Evolutionary conservation across 2,329 filamentous ascomycete species (phyloP), one percentile per base, ranked within the genome.

Genomic region (Exophiala sideris): DNA sequence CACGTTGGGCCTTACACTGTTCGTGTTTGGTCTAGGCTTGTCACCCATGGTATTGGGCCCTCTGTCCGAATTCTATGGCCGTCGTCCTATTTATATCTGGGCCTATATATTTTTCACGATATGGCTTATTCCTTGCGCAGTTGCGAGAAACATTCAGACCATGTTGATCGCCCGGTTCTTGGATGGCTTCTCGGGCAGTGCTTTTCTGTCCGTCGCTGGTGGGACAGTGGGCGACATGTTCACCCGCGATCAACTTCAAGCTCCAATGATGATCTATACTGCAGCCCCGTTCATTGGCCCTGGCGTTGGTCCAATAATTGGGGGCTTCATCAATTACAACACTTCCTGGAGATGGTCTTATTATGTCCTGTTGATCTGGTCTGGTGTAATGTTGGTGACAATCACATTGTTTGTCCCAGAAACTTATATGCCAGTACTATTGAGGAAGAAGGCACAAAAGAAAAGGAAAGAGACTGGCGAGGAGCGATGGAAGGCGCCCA

Each of bases 141-240:
- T 91, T 16, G 87, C 88, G n/a, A 75, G 77, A 50, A 95, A 95
- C 65, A 87, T 91, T n/a, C 73, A 83, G 61, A 94, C 89, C 4
- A 83, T 95, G 76, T 73, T 96, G 48, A 74, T 95, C 11, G 79
- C 80, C 12, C 83, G 91, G 5, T 96, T 96, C 68, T 79, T 96
- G 57, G 70, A 69, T 58, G 73, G 73, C 9, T 54, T 76, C 14
- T 66, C 71, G 20, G 73, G 73, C 18, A 84, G 80, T 58, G 81
- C 84, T 2, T 87, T 87, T 60, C 68, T 88, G 54, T 81, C 81
- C 47, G 88, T 94, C 0, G 85, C 87, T 0, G 89, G 89, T 33
- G 62, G 62, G 1, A 91, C 88, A 0, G 87, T 94, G 8, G 86
- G 88, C 36, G 89, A 94, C 64, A 73, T 90, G 60, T 91, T 90